Conservation (phyloP, 176 grass and related monocot genomes). For the Carex scoparia region DNA sequence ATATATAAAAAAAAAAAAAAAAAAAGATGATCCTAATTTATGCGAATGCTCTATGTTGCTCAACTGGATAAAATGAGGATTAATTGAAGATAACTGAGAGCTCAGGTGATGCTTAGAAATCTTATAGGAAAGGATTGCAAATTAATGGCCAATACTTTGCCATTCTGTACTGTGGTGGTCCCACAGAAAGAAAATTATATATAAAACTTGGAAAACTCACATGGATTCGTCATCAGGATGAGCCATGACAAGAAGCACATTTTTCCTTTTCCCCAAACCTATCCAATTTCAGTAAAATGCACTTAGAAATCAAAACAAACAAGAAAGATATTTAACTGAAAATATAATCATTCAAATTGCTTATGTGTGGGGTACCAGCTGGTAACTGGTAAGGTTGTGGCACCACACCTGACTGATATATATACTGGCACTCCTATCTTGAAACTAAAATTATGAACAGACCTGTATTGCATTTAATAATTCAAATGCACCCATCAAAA, state of each 20-base stretch:
- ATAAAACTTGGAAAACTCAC: conserved; percentile 19
- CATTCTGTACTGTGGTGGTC: not conserved
- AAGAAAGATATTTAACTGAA: not conserved
- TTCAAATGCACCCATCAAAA: not conserved
- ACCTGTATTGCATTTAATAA: not conserved
- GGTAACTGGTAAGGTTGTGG: not conserved
- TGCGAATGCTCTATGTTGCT: not conserved
- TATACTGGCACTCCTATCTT: not conserved
- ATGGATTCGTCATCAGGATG: conserved; percentile 99
- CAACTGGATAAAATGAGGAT: not conserved
- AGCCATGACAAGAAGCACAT: conserved; percentile 64
- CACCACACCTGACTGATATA: not conserved
- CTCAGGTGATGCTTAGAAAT: not conserved
- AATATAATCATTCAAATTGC: not conserved
- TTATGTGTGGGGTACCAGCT: no score
- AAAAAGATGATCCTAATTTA: not conserved
- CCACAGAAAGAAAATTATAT: not conserved
- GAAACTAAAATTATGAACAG: not conserved
- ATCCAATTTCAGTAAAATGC: conserved; percentile 26
- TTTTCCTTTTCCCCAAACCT: conserved; percentile 40
- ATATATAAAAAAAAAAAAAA: not conserved
- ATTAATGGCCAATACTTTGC: not conserved
- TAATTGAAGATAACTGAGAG: not conserved
- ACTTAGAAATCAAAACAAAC: not conserved
- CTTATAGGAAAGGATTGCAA: not conserved